These are phyloP conservation scores for Cicer judaicum DNA, from an alignment of 306 rosid genomes.

Conservation along the genomic window DNA sequence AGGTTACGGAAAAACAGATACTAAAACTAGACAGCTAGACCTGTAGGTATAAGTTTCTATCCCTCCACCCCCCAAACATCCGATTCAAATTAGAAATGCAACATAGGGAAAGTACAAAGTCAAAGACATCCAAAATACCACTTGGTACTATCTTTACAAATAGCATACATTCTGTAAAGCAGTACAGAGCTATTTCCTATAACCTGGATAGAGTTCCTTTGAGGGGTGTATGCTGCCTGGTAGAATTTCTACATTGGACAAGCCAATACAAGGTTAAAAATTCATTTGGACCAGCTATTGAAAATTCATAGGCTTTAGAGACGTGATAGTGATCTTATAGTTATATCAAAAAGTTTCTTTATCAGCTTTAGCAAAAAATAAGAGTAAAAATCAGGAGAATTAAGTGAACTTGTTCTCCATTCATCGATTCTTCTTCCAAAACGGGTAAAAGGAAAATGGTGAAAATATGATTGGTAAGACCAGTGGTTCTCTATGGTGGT, in stretches of 20 bases:
- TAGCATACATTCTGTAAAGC: constrained; percentile 1
- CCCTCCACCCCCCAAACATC: background rate
- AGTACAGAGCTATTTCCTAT: constrained; percentile 14
- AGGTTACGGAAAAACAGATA: background rate
- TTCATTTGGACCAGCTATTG: background rate
- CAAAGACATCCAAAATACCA: constrained; percentile 19
- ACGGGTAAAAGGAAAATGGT: background rate
- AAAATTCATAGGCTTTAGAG: background rate
- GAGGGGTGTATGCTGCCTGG: background rate
- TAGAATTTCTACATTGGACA: background rate
- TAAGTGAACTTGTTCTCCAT: background rate
- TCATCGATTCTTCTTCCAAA: background rate
- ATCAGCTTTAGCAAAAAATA: background rate
- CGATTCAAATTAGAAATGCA: background rate
- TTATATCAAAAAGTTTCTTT: background rate
- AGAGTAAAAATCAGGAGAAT: background rate
- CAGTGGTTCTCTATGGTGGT: background rate
- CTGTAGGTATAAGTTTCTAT: background rate
- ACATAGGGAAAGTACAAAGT: constrained; percentile 16
- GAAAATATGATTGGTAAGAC: background rate
- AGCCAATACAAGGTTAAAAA: constrained; percentile 8
- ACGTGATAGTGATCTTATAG: background rate
- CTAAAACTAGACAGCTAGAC: background rate
- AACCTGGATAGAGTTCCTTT: constrained; percentile 28
- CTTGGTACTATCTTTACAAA: constrained; percentile 9